Evolutionary conservation across 2,329 filamentous ascomycete genomes (phyloP).

Genomic region (Pseudogymnoascus sp.): DNA sequence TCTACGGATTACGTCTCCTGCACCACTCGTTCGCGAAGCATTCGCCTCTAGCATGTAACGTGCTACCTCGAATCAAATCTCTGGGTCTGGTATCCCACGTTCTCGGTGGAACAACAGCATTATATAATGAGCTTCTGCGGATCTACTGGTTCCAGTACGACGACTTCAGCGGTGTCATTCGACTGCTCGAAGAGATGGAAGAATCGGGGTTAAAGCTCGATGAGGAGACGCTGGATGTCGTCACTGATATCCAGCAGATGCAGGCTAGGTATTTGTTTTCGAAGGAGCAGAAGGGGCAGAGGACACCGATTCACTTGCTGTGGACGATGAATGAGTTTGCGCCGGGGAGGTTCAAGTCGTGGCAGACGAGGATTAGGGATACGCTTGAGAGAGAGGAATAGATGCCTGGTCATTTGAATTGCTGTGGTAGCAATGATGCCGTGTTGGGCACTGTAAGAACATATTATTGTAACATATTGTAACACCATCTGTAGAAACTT

Average conservation of each 20-base stretch:
- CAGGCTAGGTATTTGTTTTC: slow-evolving; percentile 14
- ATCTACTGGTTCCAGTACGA: slow-evolving; percentile 54
- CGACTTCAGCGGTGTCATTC: slow-evolving; percentile 33
- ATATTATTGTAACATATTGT: background rate
- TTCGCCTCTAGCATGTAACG: slow-evolving; percentile 50
- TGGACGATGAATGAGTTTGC: slow-evolving; percentile 26
- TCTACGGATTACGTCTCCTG: slow-evolving; percentile 48
- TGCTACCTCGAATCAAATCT: slow-evolving; percentile 60
- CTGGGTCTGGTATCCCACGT: slow-evolving; percentile 64
- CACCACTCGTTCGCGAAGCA: slow-evolving; percentile 47
- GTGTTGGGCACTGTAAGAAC: background rate
- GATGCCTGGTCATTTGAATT: no score
- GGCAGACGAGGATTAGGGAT: slow-evolving; percentile 20
- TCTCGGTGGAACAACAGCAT: slow-evolving; percentile 59
- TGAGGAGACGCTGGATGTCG: slow-evolving; percentile 24
- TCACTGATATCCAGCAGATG: slow-evolving; percentile 19
- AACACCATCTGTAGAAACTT: background rate
- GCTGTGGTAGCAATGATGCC: background rate
- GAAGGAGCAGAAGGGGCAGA: slow-evolving; percentile 16
- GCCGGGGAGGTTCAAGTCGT: slow-evolving; percentile 17
- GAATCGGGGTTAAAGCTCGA: slow-evolving; percentile 24
- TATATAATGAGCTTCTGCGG: slow-evolving; percentile 60
- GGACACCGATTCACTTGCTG: slow-evolving; percentile 16
- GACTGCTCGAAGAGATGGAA: slow-evolving; percentile 27
- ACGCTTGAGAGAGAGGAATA: background rate